Conservation (phyloP, 2,329 filamentous ascomycete genomes). For the Ceratocystis lukuohia region DNA sequence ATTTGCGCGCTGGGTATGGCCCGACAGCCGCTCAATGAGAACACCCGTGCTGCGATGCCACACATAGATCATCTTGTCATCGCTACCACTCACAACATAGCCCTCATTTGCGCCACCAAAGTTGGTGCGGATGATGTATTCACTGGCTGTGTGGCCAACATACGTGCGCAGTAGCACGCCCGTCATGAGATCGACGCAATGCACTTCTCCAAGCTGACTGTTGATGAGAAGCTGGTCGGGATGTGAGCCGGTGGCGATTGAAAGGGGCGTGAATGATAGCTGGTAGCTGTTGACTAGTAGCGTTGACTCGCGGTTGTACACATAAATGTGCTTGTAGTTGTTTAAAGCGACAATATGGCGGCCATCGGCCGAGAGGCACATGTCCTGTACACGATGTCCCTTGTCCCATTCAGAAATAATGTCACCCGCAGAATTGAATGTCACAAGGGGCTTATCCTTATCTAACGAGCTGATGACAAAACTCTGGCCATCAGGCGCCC, state of each 20-base stretch:
- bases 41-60: constrained; percentile 79
- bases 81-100: constrained; percentile 83
- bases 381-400: constrained; percentile 65
- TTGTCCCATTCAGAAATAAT: constrained; percentile 52
- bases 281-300: constrained; percentile 44
- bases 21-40: constrained; percentile 61
- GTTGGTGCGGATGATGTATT: constrained; percentile 65
- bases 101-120: constrained; percentile 87
- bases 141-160: constrained; percentile 58
- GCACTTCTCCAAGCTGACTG: constrained; percentile 60
- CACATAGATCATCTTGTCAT: constrained; percentile 66
- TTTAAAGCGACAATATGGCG: constrained; percentile 68
- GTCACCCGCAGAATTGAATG: constrained; percentile 55
- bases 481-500: constrained; percentile 62
- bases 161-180: constrained; percentile 61
- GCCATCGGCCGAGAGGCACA: constrained; percentile 71
- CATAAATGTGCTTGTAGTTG: constrained; percentile 53
- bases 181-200: constrained; percentile 64
- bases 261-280: constrained; percentile 54
- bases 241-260: constrained; percentile 67
- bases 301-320: constrained; percentile 67
- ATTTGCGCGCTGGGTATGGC: constrained; percentile 68
- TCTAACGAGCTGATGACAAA: constrained; percentile 74
- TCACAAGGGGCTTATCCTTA: constrained; percentile 49
- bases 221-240: constrained; percentile 74